phyloP scores from a whole-genome alignment of 2,329 filamentous ascomycete genomes.

The Cordyceps cicadae region DNA sequence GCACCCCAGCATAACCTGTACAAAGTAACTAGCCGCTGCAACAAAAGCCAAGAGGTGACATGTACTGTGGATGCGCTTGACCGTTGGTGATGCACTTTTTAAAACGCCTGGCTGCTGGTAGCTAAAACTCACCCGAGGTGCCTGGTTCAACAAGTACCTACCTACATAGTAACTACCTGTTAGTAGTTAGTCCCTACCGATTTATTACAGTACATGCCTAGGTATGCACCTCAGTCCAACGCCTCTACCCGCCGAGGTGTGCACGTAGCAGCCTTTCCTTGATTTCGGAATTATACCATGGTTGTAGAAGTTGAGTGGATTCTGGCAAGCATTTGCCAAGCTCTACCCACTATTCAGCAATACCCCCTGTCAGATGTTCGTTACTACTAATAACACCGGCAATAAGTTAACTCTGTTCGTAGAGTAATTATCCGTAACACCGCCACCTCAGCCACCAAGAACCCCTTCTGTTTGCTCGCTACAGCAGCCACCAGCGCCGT shows the following conservation, averaged over 20 bases:
- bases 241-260: too few relatives aligned
- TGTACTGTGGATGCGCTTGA: background rate
- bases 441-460: background rate
- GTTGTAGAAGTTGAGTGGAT: too few relatives aligned
- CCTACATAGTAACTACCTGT: too few relatives aligned
- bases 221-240: too few relatives aligned
- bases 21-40: background rate
- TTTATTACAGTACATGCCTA: too few relatives aligned
- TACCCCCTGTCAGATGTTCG: background rate
- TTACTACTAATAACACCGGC: background rate
- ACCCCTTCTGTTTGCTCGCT: background rate
- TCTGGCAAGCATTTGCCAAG: background rate
- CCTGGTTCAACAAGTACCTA: too few relatives aligned
- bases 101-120: too few relatives aligned
- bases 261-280: background rate
- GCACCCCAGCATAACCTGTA: too few relatives aligned
- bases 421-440: background rate
- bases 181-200: too few relatives aligned
- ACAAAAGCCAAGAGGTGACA: background rate
- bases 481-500: too few relatives aligned
- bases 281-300: background rate
- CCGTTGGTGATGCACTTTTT: background rate
- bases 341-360: background rate
- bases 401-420: too few relatives aligned
- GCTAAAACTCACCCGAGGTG: too few relatives aligned